Conservation (phyloP, 2,329 filamentous ascomycete genomes). For the Alternaria ventricosa region DNA sequence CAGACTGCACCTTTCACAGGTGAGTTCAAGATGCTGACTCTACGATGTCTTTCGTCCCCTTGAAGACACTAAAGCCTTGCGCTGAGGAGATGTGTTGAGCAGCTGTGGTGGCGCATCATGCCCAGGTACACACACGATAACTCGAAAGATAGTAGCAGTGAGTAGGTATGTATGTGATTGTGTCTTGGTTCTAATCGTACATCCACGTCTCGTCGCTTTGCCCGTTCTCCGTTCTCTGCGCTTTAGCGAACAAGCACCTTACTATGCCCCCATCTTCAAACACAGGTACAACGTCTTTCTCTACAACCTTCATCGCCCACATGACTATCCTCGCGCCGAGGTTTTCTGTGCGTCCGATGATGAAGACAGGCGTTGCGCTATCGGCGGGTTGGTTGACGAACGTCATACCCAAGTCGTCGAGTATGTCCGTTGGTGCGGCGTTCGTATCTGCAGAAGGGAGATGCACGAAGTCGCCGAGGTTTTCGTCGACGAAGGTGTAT, state of each 20-base stretch:
- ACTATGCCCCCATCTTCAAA: constrained; percentile 1
- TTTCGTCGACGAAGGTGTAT: constrained; percentile 29
- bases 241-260: constrained; percentile 18
- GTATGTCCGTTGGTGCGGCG: constrained; percentile 7
- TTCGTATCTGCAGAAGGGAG: constrained; percentile 1
- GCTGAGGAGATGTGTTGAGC: background rate
- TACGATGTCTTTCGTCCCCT: background rate
- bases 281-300: constrained; percentile 19
- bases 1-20: background rate
- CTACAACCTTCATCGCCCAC: constrained; percentile 35
- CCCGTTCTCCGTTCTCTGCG: background rate
- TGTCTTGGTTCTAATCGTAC: constrained; percentile 6
- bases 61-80: background rate
- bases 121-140: background rate
- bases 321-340: constrained; percentile 26
- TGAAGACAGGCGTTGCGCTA: constrained; percentile 1
- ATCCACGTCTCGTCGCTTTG: constrained; percentile 16
- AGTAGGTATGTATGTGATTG: no score
- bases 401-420: constrained; percentile 22
- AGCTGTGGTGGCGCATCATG: background rate
- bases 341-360: constrained; percentile 20
- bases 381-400: constrained; percentile 14
- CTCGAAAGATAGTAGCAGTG: background rate
- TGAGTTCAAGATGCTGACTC: background rate
- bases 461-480: constrained; percentile 26